A percentile compares a stretch with the other conserved stretches of the same genome.
Evolutionary conservation across 1,139 yeast species (phyloP).

Genomic region (Scheffersomyces titani): DNA sequence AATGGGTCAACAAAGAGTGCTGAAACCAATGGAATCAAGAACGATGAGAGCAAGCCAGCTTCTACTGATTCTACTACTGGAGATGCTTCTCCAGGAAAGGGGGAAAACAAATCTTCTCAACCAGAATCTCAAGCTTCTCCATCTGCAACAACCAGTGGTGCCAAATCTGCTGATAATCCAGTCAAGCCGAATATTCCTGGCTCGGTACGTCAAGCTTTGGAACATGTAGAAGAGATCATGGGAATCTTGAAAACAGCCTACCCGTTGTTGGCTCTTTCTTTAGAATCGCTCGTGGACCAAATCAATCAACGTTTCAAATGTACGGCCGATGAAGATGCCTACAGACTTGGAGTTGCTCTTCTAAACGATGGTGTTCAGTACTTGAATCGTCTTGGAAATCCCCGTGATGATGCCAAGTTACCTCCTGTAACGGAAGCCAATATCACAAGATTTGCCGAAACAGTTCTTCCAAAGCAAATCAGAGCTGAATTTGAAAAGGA

Average conservation of each 20-base stretch:
- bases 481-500: slow-evolving; percentile 91
- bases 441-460: slow-evolving; percentile 87
- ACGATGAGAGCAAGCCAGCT: slow-evolving; percentile 4
- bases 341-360: slow-evolving; percentile 86
- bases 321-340: slow-evolving; percentile 94
- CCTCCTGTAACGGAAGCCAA: slow-evolving; percentile 93
- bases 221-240: slow-evolving; percentile 92
- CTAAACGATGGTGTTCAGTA: slow-evolving; percentile 92
- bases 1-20: slow-evolving; percentile 9
- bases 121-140: slow-evolving; percentile 9
- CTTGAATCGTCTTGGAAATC: slow-evolving; percentile 80
- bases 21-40: slow-evolving; percentile 4
- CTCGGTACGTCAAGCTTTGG: slow-evolving; percentile 77
- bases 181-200: slow-evolving; percentile 10
- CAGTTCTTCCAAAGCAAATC: slow-evolving; percentile 86
- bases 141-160: slow-evolving; percentile 14
- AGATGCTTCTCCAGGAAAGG: slow-evolving; percentile 2
- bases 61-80: background rate
- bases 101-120: background rate
- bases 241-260: slow-evolving; percentile 94
- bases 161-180: background rate
- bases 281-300: slow-evolving; percentile 95
- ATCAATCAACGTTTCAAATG: slow-evolving; percentile 92
- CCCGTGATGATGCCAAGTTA: slow-evolving; percentile 82
- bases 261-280: slow-evolving; percentile 86